These are phyloP conservation scores for Aspergillus pseudotamarii DNA, from an alignment of 2,329 filamentous ascomycete genomes.

Conservation along the genomic window DNA sequence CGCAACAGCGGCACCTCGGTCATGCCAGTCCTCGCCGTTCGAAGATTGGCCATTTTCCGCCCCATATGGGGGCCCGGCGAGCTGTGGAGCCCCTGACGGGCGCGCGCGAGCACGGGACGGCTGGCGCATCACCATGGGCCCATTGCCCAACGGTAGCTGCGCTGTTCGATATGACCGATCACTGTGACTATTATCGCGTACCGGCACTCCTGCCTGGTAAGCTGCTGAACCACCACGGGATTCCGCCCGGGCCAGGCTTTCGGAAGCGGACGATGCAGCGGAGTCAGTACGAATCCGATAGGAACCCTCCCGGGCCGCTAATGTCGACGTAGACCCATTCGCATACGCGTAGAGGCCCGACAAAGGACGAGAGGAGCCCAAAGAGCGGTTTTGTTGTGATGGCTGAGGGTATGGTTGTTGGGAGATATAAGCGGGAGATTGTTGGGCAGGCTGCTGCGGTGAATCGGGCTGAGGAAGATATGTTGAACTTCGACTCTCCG, in stretches of 20 bases:
- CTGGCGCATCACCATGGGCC: slow-evolving; percentile 71
- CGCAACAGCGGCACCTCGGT: slow-evolving; percentile 85
- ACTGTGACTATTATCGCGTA: slow-evolving; percentile 69
- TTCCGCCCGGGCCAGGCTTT: slow-evolving; percentile 61
- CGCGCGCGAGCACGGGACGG: slow-evolving; percentile 73
- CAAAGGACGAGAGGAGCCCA: slow-evolving; percentile 46
- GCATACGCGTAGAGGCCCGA: slow-evolving; percentile 54
- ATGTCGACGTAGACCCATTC: slow-evolving; percentile 44
- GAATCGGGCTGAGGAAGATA: slow-evolving; percentile 48
- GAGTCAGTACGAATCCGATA: slow-evolving; percentile 63
- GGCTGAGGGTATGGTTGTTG: slow-evolving; percentile 25
- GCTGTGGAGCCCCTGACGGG: slow-evolving; percentile 34
- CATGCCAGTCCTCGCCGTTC: slow-evolving; percentile 93
- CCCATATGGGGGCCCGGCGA: slow-evolving; percentile 53
- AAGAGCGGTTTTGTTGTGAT: slow-evolving; percentile 39
- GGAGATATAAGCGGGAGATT: slow-evolving; percentile 48
- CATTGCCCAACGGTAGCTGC: slow-evolving; percentile 60
- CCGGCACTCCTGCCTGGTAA: slow-evolving; percentile 63
- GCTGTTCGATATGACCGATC: slow-evolving; percentile 69
- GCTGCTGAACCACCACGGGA: slow-evolving; percentile 63
- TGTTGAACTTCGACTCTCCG: slow-evolving; percentile 48
- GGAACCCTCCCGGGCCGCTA: slow-evolving; percentile 45
- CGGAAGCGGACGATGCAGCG: slow-evolving; percentile 60
- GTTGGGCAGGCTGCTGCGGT: slow-evolving; percentile 45
- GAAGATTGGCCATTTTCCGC: slow-evolving; percentile 60